phyloP scores from a whole-genome alignment of 2,329 filamentous ascomycete species.

The Botrytis tulipae region DNA sequence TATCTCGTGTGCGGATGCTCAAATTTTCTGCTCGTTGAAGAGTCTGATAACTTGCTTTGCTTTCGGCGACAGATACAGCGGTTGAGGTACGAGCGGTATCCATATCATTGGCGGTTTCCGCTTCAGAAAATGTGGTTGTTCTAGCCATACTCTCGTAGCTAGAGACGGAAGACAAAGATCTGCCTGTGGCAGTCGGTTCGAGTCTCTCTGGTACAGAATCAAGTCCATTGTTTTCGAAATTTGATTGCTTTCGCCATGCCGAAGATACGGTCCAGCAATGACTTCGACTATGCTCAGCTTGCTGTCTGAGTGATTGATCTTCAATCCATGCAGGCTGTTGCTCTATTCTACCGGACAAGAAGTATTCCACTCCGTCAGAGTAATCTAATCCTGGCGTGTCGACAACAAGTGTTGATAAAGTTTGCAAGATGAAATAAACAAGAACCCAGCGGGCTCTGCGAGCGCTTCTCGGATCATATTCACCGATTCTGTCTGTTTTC shows the following conservation, averaged over 20 bases:
- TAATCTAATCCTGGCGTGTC: constrained; percentile 55
- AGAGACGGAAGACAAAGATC: background rate
- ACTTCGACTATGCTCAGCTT: constrained; percentile 35
- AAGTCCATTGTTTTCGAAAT: background rate
- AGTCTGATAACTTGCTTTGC: constrained; percentile 15
- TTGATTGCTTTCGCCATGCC: background rate
- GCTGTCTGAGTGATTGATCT: constrained; percentile 29
- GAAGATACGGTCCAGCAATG: constrained; percentile 37
- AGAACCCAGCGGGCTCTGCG: constrained; percentile 60
- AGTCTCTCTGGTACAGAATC: background rate
- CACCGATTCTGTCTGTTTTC: constrained; percentile 50
- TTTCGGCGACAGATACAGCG: constrained; percentile 5
- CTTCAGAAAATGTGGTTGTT: constrained; percentile 18
- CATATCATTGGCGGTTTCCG: constrained; percentile 10
- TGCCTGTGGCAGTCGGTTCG: background rate
- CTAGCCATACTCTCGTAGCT: constrained; percentile 15
- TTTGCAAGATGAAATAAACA: constrained; percentile 60
- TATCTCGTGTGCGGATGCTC: constrained; percentile 10
- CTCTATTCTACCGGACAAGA: constrained; percentile 54
- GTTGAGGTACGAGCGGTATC: background rate
- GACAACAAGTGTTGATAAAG: constrained; percentile 57
- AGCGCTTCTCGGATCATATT: constrained; percentile 54
- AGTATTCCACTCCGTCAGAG: constrained; percentile 54
- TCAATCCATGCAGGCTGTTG: constrained; percentile 56
- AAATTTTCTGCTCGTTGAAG: constrained; percentile 5